phyloP scores from a whole-genome alignment of 163 green algal genomes.

The Smithsoniella earleae region DNA sequence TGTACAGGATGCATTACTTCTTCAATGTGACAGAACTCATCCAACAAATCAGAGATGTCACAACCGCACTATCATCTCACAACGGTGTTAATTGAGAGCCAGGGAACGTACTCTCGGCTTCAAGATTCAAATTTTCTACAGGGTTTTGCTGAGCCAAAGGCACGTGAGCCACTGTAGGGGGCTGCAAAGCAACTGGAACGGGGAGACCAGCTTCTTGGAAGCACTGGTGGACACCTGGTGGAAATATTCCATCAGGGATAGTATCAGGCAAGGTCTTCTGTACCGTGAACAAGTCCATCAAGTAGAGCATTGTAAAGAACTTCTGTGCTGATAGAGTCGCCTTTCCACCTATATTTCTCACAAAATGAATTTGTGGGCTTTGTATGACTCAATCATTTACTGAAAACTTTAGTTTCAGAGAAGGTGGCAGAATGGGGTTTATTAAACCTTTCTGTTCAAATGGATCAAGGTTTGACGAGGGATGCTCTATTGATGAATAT shows the following conservation, averaged over 20 bases:
- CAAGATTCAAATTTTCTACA: slow-evolving; percentile 13
- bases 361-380: too few relatives aligned
- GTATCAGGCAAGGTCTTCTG: background rate
- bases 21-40: too few relatives aligned
- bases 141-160: slow-evolving; percentile 16
- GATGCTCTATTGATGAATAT: too few relatives aligned
- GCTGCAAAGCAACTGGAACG: background rate
- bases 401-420: too few relatives aligned
- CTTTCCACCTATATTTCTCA: slow-evolving; percentile 1
- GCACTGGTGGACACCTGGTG: slow-evolving; percentile 24
- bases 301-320: slow-evolving; percentile 25
- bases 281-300: slow-evolving; percentile 13
- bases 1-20: too few relatives aligned
- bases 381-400: too few relatives aligned
- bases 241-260: slow-evolving; percentile 8
- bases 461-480: too few relatives aligned
- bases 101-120: slow-evolving; percentile 9
- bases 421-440: too few relatives aligned
- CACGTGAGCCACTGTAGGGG: slow-evolving; percentile 21
- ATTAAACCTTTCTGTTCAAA: too few relatives aligned
- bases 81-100: too few relatives aligned
- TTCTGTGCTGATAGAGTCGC: background rate
- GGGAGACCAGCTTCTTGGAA: background rate
- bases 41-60: too few relatives aligned
- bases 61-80: too few relatives aligned